Percentiles rank a stretch among this genome's conserved stretches.
phyloP scores from a whole-genome alignment of 306 rosid genomes.

The Cucurbita maxima region DNA sequence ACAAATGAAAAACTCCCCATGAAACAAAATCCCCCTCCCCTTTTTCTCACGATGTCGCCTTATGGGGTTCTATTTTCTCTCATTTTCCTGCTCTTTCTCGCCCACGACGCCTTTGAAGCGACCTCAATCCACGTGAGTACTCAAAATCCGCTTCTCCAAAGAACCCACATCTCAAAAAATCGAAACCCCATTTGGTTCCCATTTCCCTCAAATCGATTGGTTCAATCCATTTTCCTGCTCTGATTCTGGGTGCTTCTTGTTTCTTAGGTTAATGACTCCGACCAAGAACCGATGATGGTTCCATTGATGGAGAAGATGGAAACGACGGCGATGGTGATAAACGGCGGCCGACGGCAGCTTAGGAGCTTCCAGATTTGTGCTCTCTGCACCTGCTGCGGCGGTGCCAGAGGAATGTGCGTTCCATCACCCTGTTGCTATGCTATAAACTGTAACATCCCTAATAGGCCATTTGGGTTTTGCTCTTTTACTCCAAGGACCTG shows the following conservation, averaged over 20 bases:
- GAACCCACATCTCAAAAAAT: neutral
- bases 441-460: conserved; percentile 94
- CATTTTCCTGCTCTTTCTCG: conserved; percentile 39
- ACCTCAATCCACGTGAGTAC: conserved; percentile 42
- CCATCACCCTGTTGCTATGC: conserved; percentile 99
- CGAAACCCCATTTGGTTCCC: neutral
- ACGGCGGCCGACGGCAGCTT: conserved; percentile 60
- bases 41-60: conserved; percentile 36
- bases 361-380: conserved; percentile 92
- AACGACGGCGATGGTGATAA: conserved; percentile 52
- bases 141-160: neutral
- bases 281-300: conserved; percentile 29
- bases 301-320: conserved; percentile 39
- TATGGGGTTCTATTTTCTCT: conserved; percentile 43
- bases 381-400: conserved; percentile 94
- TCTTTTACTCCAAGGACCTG: conserved; percentile 96
- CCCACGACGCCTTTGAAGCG: conserved; percentile 25
- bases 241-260: conserved; percentile 4
- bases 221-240: neutral
- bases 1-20: neutral
- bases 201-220: neutral
- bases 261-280: conserved; percentile 57
- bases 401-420: conserved; percentile 77
- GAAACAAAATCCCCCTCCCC: neutral
- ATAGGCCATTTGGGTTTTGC: conserved; percentile 95